Conservation (phyloP, 1,284 basidiomycete species). For the Lentinula novae-zelandiae region DNA sequence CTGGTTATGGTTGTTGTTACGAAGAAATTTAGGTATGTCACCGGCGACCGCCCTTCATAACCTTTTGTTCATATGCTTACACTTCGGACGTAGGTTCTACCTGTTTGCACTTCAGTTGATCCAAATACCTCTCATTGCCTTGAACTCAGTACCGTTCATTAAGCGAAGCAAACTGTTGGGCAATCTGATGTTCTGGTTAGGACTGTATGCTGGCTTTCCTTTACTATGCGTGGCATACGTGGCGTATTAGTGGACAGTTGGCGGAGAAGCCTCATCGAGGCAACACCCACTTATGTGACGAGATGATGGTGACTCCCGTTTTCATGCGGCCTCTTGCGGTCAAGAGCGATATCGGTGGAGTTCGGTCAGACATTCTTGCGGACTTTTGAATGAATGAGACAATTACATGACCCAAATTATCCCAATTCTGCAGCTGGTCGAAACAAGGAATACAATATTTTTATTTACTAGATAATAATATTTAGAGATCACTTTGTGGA, state of each 20-base stretch:
- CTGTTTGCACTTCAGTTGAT: conserved; percentile 79
- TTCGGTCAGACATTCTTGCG: no score
- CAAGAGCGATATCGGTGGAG: no score
- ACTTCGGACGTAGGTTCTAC: conserved; percentile 49
- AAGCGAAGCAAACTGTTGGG: conserved; percentile 78
- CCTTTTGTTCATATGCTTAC: background rate
- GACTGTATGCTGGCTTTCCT: conserved; percentile 88
- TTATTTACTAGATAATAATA: no score
- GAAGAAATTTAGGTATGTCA: conserved; percentile 63
- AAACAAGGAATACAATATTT: no score
- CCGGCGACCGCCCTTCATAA: background rate
- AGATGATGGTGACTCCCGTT: no score
- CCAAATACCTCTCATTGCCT: conserved; percentile 88
- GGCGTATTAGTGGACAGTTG: conserved; percentile 25
- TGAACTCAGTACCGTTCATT: conserved; percentile 75
- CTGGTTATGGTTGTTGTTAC: conserved; percentile 97
- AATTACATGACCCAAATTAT: background rate
- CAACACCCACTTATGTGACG: no score
- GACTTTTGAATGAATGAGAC: no score
- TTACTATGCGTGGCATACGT: conserved; percentile 86
- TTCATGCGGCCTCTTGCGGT: no score
- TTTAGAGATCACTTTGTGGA: no score
- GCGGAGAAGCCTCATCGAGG: no score
- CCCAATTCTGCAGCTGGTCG: background rate
- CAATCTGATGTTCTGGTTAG: conserved; percentile 91